A percentile compares a stretch with the other conserved stretches of the same genome.
Evolutionary conservation across 192 early-diverging fungal species (phyloP).

Genomic region (Lobulomyces angularis): DNA sequence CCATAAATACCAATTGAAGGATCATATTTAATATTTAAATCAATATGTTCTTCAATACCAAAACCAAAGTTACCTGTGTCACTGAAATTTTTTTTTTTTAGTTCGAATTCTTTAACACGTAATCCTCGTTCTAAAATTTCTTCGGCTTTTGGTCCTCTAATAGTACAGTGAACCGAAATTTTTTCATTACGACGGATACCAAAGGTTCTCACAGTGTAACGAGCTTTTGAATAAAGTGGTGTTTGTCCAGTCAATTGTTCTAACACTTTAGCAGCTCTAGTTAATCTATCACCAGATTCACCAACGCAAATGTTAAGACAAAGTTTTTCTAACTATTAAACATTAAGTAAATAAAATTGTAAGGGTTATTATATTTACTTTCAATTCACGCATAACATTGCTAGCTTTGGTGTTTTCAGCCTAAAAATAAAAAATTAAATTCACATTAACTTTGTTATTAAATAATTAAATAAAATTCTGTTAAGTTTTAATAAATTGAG

Average conservation of each 20-base stretch:
- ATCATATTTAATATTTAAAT: constrained; percentile 99
- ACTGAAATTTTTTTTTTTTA: constrained; percentile 90
- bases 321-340: constrained; percentile 99
- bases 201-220: constrained; percentile 99
- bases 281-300: constrained; percentile 98
- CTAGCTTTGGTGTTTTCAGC: constrained; percentile 55
- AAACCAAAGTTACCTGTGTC: constrained; percentile 99
- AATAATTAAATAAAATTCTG: no score
- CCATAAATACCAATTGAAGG: constrained; percentile 94
- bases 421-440: no score
- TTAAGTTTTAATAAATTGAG: no score
- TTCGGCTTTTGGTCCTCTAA: constrained; percentile 87
- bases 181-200: constrained; percentile 99
- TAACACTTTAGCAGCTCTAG: constrained; percentile 99
- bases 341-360: no score
- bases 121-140: constrained; percentile 99
- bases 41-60: constrained; percentile 99
- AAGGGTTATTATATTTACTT: no score
- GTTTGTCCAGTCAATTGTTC: constrained; percentile 99
- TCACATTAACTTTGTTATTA: no score
- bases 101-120: constrained; percentile 99
- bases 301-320: constrained; percentile 99
- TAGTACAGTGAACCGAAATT: constrained; percentile 97
- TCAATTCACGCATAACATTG: constrained; percentile 94
- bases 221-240: constrained; percentile 99